Base-by-base conservation (phyloP, 495 filamentous ascomycete species). In the Podospora pseudopauciseta region DNA sequence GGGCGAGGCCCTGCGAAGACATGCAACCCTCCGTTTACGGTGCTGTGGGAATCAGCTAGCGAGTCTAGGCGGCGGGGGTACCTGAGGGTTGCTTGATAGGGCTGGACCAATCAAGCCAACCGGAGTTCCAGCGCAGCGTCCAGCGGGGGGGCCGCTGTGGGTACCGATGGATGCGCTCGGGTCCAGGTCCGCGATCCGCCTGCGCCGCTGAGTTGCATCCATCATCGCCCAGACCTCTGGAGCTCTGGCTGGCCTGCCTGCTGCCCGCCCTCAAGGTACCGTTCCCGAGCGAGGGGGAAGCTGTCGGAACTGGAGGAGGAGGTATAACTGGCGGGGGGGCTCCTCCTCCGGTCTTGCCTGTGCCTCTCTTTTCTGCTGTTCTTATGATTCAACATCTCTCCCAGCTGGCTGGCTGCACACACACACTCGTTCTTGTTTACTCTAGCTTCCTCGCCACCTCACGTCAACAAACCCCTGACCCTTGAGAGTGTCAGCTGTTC, bases 111-210 rank as follows among this genome's bases (percentile, higher is more conserved):
- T 58, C 55, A 19, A 58, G 55, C 55, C 55, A 4, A 49, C 9
- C 39, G 39, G 39, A 18, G 39, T 49, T 49, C 39, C 39, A 49
- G 15, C 39, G 39, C 23, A 18, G 5, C 9, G 15, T 49, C 39
- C 39, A 11, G 39, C 9, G 39, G 39, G 34, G 15, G 39, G 1
- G 39, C 39, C 39, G 39, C 13, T 49, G 39, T 49, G 39, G 39
- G 30, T 32, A 56, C 54, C 5, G 19, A 18, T 56, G 5, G 15
- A 19, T 20, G 6, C 55, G 23, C 4, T 4, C 19, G 55, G 55
- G n/a, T 58, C 55, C 55, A 58, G 55, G 18, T 20, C 55, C 55
- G n/a, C 55, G 55, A 58, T 58, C 55, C 55, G n/a, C 55, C n/a
- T 58, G 55, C 55, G 55, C 23, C 55, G 19, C 55, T 58, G 55